These are phyloP conservation scores for Ganoderma boninense DNA, from an alignment of 1,284 basidiomycete genomes.

Conservation along the genomic window DNA sequence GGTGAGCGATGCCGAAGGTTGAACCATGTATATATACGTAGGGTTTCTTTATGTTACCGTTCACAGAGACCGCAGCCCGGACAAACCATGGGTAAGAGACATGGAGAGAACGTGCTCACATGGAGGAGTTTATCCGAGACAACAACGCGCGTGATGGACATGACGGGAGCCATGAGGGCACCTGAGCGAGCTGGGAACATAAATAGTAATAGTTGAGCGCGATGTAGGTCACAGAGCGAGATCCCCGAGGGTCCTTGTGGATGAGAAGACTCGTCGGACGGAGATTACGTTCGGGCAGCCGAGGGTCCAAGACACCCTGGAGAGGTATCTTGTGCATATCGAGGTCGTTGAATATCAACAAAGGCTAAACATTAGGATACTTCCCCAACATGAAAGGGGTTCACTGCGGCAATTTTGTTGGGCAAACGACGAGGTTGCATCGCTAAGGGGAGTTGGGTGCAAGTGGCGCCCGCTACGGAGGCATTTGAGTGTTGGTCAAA, in stretches of 20 bases:
- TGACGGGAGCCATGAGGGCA: conserved; percentile 4
- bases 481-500: background rate
- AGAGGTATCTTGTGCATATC: background rate
- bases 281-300: background rate
- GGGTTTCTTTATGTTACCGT: background rate
- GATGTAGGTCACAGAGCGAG: conserved; percentile 11
- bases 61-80: conserved; percentile 22
- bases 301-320: background rate
- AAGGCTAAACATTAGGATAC: background rate
- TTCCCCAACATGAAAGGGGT: background rate
- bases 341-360: background rate
- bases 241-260: conserved; percentile 14
- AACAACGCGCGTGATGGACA: conserved; percentile 8
- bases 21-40: conserved; percentile 11
- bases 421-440: background rate
- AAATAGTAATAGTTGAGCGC: background rate
- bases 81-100: conserved; percentile 20
- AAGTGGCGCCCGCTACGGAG: background rate
- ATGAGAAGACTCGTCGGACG: background rate
- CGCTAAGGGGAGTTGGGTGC: too few species aligned
- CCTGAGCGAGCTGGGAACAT: conserved; percentile 18
- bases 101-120: conserved; percentile 12
- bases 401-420: background rate
- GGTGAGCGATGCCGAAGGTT: background rate
- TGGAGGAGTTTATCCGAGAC: conserved; percentile 26